These are phyloP conservation scores for Fallopia convolvulus DNA, from an alignment of 148 eudicot genomes.

Conservation along the genomic window DNA sequence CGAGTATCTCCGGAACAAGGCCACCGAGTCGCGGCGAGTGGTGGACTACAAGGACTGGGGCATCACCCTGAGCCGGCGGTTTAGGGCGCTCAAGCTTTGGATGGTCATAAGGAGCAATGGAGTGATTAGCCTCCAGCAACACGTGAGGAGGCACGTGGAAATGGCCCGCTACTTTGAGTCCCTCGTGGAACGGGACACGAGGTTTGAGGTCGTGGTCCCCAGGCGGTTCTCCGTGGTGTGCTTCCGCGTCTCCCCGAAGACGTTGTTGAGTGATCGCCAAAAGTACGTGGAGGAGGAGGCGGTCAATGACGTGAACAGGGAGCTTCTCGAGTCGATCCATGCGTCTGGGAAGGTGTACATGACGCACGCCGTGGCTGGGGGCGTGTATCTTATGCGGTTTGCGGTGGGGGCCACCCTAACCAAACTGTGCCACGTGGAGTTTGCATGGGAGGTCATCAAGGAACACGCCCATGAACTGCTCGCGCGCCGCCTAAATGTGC, in stretches of 20 bases:
- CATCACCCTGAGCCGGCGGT: slow-evolving; percentile 39
- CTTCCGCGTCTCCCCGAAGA: slow-evolving; percentile 29
- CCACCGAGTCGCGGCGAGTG: slow-evolving; percentile 34
- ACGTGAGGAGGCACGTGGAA: slow-evolving; percentile 34
- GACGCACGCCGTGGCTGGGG: slow-evolving; percentile 44
- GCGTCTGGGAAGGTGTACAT: slow-evolving; percentile 30
- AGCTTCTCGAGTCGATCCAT: slow-evolving; percentile 41
- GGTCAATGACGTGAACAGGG: slow-evolving; percentile 24
- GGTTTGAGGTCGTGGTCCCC: slow-evolving; percentile 40
- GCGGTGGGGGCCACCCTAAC: slow-evolving; percentile 45
- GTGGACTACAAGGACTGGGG: slow-evolving; percentile 72
- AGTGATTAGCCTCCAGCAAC: slow-evolving; percentile 22
- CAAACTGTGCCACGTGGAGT: slow-evolving; percentile 27
- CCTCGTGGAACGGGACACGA: slow-evolving; percentile 17
- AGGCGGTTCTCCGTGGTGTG: slow-evolving; percentile 35
- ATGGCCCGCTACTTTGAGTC: slow-evolving; percentile 46
- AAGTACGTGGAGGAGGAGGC: slow-evolving; percentile 15
- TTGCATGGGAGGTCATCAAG: slow-evolving; percentile 41
- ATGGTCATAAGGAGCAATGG: slow-evolving; percentile 44
- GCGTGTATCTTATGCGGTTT: slow-evolving; percentile 30
- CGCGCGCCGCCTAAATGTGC: not conserved
- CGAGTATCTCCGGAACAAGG: slow-evolving; percentile 40
- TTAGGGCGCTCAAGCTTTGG: slow-evolving; percentile 49
- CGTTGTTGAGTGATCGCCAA: not conserved
- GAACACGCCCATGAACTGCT: slow-evolving; percentile 32